Evolutionary conservation across 192 early-diverging fungal genomes (phyloP).

Genomic region (Backusella morwellensis): DNA sequence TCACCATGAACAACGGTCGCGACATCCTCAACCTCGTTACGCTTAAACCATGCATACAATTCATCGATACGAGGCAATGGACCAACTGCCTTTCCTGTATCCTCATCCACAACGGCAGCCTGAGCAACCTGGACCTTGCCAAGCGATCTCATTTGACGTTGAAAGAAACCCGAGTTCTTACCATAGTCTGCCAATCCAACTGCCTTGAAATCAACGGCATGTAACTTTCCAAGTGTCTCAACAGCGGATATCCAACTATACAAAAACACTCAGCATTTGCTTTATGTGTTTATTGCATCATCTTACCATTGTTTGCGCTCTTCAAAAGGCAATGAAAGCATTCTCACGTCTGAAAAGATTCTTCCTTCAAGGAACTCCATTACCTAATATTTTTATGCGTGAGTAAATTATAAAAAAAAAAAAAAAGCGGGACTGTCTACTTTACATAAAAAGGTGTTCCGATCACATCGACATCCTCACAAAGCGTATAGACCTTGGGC

Average conservation of each 20-base stretch:
- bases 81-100: constrained; percentile 57
- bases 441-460: constrained; percentile 87
- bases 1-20: constrained; percentile 91
- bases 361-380: constrained; percentile 96
- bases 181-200: constrained; percentile 77
- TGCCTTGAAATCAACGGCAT: constrained; percentile 62
- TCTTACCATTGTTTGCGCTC: constrained; percentile 56
- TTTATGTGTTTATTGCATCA: too few species aligned
- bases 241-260: constrained; percentile 69
- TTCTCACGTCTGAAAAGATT: constrained; percentile 69
- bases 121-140: constrained; percentile 65
- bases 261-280: background rate
- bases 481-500: constrained; percentile 81
- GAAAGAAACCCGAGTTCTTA: constrained; percentile 69
- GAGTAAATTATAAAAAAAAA: background rate
- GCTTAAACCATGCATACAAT: constrained; percentile 73
- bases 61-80: constrained; percentile 66
- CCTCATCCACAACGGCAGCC: constrained; percentile 56
- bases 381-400: constrained; percentile 39
- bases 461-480: constrained; percentile 78
- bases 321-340: constrained; percentile 51
- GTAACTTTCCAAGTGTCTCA: constrained; percentile 76
- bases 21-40: constrained; percentile 67
- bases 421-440: constrained; percentile 14
- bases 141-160: constrained; percentile 78